Base-by-base conservation (phyloP, 2,329 filamentous ascomycete species). In the Cordyceps sp. region DNA sequence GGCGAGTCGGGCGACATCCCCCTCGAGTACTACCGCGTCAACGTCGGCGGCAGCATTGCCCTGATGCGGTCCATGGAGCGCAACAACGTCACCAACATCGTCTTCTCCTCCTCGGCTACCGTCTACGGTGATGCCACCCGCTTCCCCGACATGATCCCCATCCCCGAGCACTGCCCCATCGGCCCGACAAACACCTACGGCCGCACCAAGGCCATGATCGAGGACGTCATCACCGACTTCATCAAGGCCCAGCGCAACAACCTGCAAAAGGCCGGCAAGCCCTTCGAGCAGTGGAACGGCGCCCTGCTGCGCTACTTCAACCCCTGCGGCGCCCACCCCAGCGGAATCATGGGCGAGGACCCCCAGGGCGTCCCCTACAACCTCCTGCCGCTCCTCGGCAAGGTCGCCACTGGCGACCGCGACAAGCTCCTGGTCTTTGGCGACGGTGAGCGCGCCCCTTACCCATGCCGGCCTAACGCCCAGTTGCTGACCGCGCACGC, bases 131-230 rank as follows among this genome's bases (percentile, higher is more conserved):
- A 98, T 58, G 90, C 88, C 33, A 96, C 90, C 29, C 81, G 85
- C 52, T 83, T 94, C 61, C 76, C 80, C 44, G 79, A 92, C 68
- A 98, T 98, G 90, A 98, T 98, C 43, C 90, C 90, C 41, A 98
- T 98, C 50, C 90, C 90, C 32, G 90, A 98, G 63, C 67, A 82
- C 58, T 98, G 90, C 69, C 90, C 92, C 37, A 83, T 93, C 40
- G 88, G 85, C 32, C 84, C 90, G 12, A 98, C 90, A 44, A 98
- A 96, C 67, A 85, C 88, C 18, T 98, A 98, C 59, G 92, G 90
- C 40, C 84, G 84, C 59, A 98, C 90, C 42, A 98, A 98, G 66
- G 78, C 82, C 48, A 81, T 78, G 44, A 85, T 93, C 40, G 90
- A 98, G 66, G 70, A 66, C 43, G 77, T 93, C 57, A 94, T 98